Base-by-base conservation (phyloP, 164 flowering plant species). In the Litsea cubeba region DNA sequence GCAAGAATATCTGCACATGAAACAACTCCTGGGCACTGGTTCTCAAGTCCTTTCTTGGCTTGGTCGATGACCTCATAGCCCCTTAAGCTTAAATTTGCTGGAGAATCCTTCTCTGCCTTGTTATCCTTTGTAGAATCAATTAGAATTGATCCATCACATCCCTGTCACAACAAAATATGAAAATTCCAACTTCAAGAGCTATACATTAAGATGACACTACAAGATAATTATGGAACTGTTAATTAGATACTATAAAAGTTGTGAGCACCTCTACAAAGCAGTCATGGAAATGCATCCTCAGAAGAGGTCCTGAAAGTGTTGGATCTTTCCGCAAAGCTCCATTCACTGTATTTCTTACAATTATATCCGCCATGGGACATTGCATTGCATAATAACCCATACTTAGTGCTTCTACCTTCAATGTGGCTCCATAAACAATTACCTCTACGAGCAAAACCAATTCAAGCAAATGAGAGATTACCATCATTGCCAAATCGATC, bases 1-100 rank as follows among this genome's bases (percentile, higher is more conserved):
- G 97, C 92, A 22, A 94, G 62, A 62, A 94, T 89, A 73, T 94
- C 98, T 65, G 98, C 93, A 69, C 98, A 94, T 0, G 97, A 92
- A 68, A 92, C 97, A 8, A 88, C 88, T 12, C 94, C 92, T 2
- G 97, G 97, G 71, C 97, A 92, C 68, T 79, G 88, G 5, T 76
- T 72, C 73, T 94, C 97, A 12, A 91, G 71, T 72, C 80, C 73
- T 6, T 84, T 81, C 73, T 94, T 94, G 0, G 82, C 85, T 11
- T 82, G 83, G 50, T 94, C 98, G 0, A 94, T 90, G 22, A 92
- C 65, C 64, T 91, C 92, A 73, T 85, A 92, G 3, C 97, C 98
- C 4, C 97, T 77, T 60, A 94, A 58, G 86, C 92, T 90, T 74
- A 94, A 72, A 76, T 94, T 94, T 26, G 88, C 94, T 0, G 97